Conservation (phyloP, 192 early-diverging fungal genomes). For the Coemansia sp. region DNA sequence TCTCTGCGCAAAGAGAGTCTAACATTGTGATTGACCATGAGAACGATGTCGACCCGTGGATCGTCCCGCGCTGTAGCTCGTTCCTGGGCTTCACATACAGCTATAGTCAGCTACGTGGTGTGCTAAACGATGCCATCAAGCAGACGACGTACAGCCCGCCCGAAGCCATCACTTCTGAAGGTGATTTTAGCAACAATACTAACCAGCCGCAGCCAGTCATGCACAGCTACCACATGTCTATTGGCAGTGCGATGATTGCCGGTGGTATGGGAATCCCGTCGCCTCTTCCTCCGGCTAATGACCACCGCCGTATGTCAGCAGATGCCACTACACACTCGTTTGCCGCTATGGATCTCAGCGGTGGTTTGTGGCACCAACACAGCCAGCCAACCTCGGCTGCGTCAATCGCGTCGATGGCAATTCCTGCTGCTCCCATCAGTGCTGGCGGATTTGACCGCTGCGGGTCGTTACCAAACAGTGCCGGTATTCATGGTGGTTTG, state of each 20-base stretch:
- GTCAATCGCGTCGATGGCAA: not conserved
- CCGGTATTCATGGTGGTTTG: not conserved
- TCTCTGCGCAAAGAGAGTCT: not conserved
- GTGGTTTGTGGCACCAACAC: conserved; percentile 13
- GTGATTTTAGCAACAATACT: conserved; percentile 1
- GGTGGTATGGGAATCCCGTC: not conserved
- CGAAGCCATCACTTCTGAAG: conserved; percentile 18
- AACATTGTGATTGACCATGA: conserved; percentile 25
- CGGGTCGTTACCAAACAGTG: conserved; percentile 1
- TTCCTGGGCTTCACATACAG: conserved; percentile 50
- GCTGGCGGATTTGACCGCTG: not conserved
- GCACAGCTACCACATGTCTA: conserved; percentile 2
- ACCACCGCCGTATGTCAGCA: conserved; percentile 15
- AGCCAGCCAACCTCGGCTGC: not conserved
- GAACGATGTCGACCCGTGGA: conserved; percentile 48
- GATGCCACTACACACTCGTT: conserved; percentile 3
- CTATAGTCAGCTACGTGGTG: conserved; percentile 37
- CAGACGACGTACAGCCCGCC: conserved; percentile 51
- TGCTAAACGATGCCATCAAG: conserved; percentile 49
- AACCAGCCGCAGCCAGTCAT: not conserved
- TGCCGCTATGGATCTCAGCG: conserved; percentile 16
- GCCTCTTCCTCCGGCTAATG: conserved; percentile 1
- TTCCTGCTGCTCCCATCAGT: not conserved
- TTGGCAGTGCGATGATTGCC: conserved; percentile 1
- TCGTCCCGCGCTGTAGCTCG: conserved; percentile 49